A percentile compares a stretch with the other conserved stretches of the same genome.
These are phyloP conservation scores for Volvariella surrecta DNA, from an alignment of 1,284 basidiomycete species.

Conservation along the genomic window DNA sequence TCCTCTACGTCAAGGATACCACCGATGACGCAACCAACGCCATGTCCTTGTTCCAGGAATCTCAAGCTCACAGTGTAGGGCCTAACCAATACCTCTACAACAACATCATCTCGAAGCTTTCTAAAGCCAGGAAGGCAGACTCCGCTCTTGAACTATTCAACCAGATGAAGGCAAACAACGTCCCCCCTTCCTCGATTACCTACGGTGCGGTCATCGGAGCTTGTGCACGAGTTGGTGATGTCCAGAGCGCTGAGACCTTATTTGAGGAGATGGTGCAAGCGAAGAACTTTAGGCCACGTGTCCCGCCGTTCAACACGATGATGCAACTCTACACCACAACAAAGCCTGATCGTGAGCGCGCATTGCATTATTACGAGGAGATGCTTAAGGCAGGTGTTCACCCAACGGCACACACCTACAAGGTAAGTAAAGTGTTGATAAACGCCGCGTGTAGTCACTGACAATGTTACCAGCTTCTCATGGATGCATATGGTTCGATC, in stretches of 20 bases:
- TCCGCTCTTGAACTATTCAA: conserved; percentile 81
- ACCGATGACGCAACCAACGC: conserved; percentile 91
- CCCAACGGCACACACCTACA: conserved; percentile 89
- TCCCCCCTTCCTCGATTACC: conserved; percentile 80
- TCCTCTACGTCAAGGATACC: conserved; percentile 82
- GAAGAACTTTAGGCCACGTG: conserved; percentile 76
- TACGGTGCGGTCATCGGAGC: conserved; percentile 95
- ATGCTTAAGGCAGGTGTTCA: conserved; percentile 57
- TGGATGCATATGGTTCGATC: conserved; percentile 87
- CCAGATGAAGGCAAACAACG: conserved; percentile 63
- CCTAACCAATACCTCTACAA: conserved; percentile 90
- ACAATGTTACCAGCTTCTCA: conserved; percentile 54
- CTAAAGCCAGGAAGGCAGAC: conserved; percentile 88
- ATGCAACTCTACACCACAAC: conserved; percentile 95
- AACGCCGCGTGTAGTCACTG: neutral
- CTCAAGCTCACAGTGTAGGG: conserved; percentile 56
- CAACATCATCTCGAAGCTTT: conserved; percentile 91
- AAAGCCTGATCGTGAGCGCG: conserved; percentile 75
- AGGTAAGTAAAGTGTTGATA: conserved; percentile 38
- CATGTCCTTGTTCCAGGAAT: conserved; percentile 76
- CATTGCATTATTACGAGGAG: conserved; percentile 71
- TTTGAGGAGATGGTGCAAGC: conserved; percentile 81
- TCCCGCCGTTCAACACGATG: conserved; percentile 98
- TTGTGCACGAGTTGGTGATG: conserved; percentile 90
- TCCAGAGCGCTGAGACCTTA: conserved; percentile 70